A percentile compares a stretch with the other conserved stretches of the same genome.
These are phyloP conservation scores for Lachnellula occidentalis DNA, from an alignment of 2,329 filamentous ascomycete genomes.

Conservation along the genomic window DNA sequence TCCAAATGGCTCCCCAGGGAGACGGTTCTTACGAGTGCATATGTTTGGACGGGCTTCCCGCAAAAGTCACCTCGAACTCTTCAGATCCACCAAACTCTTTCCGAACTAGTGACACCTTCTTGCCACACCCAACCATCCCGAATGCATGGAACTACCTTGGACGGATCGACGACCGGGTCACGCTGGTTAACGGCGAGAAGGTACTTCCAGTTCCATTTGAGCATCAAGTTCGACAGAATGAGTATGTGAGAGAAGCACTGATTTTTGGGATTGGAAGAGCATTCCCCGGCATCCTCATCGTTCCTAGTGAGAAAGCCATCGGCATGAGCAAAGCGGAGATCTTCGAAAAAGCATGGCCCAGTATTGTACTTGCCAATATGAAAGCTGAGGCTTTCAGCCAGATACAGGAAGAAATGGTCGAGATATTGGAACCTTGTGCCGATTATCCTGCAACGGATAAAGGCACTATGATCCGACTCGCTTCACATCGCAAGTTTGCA, in stretches of 20 bases:
- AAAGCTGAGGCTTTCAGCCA: conserved; percentile 45
- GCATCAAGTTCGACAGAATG: conserved; percentile 45
- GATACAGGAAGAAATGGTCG: conserved; percentile 46
- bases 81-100: conserved; percentile 39
- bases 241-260: conserved; percentile 48
- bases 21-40: conserved; percentile 24
- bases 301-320: conserved; percentile 40
- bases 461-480: conserved; percentile 45
- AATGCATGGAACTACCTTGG: conserved; percentile 40
- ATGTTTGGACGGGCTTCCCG: conserved; percentile 35
- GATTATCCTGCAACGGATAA: conserved; percentile 47
- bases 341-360: conserved; percentile 42
- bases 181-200: conserved; percentile 43
- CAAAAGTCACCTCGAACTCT: conserved; percentile 36
- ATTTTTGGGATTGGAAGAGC: conserved; percentile 50
- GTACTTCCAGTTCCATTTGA: conserved; percentile 43
- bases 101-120: conserved; percentile 39
- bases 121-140: conserved; percentile 35
- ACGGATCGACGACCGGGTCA: conserved; percentile 40
- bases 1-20: conserved; percentile 25
- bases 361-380: conserved; percentile 45
- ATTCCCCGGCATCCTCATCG: conserved; percentile 47
- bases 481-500: conserved; percentile 41
- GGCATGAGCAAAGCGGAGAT: conserved; percentile 39
- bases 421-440: conserved; percentile 38